Percentiles rank a stretch among this genome's conserved stretches.
Conservation (phyloP, 1,284 basidiomycete genomes). For the Bondarzewia mesenterica region DNA sequence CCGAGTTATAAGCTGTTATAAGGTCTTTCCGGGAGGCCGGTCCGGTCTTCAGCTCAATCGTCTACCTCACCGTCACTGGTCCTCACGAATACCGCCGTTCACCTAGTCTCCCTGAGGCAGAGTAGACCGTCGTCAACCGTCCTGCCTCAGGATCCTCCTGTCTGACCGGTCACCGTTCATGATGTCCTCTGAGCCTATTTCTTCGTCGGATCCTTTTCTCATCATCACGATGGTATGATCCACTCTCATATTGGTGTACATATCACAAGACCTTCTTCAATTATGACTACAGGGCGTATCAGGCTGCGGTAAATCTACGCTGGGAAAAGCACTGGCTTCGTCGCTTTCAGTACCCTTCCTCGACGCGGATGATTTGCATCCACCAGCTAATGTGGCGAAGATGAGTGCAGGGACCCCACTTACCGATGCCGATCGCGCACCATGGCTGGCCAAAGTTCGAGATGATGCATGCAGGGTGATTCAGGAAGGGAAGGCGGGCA, state of each 20-base stretch:
- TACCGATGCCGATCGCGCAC: constrained; percentile 75
- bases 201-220: constrained; percentile 22
- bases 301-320: constrained; percentile 85
- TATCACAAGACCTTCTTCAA: constrained; percentile 1
- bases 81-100: too few species aligned
- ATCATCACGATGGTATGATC: constrained; percentile 40
- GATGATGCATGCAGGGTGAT: constrained; percentile 48
- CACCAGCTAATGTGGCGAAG: constrained; percentile 77
- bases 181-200: too few species aligned
- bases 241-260: not conserved
- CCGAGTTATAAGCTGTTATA: too few species aligned
- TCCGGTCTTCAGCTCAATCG: too few species aligned
- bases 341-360: constrained; percentile 67
- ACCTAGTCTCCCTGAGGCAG: too few species aligned
- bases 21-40: too few species aligned
- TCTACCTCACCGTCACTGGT: too few species aligned
- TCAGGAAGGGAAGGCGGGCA: constrained; percentile 26
- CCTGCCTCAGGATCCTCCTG: too few species aligned
- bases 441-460: constrained; percentile 79
- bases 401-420: constrained; percentile 80
- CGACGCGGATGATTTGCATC: constrained; percentile 89
- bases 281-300: constrained; percentile 60
- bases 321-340: constrained; percentile 60
- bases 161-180: too few species aligned
- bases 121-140: too few species aligned